Evolutionary conservation across 306 rosid species (phyloP).

Genomic region (Quercus cerris): DNA sequence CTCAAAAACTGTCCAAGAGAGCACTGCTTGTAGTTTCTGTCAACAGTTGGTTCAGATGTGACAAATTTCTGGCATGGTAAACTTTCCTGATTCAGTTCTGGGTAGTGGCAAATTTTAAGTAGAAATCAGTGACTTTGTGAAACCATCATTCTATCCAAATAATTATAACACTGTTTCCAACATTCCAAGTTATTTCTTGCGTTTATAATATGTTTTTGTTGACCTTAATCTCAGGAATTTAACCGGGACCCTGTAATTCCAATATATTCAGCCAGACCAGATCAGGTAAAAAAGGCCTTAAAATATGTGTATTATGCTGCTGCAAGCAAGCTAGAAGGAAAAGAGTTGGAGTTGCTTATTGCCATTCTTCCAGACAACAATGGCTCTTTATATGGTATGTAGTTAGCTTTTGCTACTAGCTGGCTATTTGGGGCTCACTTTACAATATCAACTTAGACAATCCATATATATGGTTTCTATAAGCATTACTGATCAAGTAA

Average conservation of each 20-base stretch:
- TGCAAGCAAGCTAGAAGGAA: too few relatives aligned
- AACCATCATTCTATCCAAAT: background rate
- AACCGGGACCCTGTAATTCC: slow-evolving; percentile 43
- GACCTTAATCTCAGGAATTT: slow-evolving; percentile 28
- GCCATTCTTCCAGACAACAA: too few relatives aligned
- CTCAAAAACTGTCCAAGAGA: slow-evolving; percentile 51
- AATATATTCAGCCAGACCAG: background rate
- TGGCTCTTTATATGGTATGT: too few relatives aligned
- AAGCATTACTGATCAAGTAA: background rate
- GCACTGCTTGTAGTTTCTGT: slow-evolving; percentile 46
- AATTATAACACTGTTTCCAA: background rate
- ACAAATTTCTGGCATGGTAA: slow-evolving; percentile 60
- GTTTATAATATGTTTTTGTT: background rate
- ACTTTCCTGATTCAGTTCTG: slow-evolving; percentile 8
- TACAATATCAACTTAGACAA: too few relatives aligned
- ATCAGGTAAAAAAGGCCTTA: too few relatives aligned
- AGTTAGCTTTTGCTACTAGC: too few relatives aligned
- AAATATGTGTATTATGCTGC: too few relatives aligned
- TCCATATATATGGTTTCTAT: background rate
- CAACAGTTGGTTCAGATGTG: slow-evolving; percentile 60
- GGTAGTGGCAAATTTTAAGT: background rate
- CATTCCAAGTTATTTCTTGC: background rate
- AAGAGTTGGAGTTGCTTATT: too few relatives aligned
- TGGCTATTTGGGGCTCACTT: too few relatives aligned
- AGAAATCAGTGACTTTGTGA: background rate